Evolutionary conservation across 2,329 filamentous ascomycete species (phyloP).

Genomic region (Aspergillus ustus): DNA sequence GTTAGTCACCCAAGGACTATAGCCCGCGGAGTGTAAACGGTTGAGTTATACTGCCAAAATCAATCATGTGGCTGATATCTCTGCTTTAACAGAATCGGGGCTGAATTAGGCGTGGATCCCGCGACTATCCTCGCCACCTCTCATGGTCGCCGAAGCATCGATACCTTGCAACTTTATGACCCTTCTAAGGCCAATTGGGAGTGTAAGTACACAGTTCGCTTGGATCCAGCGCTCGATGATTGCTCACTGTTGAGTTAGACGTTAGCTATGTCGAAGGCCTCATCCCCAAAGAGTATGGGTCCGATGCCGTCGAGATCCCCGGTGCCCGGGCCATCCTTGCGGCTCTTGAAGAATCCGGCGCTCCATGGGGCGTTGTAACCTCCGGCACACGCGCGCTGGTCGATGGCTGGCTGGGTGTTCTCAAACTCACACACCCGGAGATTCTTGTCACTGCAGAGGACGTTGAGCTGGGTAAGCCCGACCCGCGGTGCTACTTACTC

Average conservation of each 20-base stretch:
- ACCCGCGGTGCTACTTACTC: constrained; percentile 74
- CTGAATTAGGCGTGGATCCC: constrained; percentile 83
- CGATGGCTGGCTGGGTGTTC: constrained; percentile 71
- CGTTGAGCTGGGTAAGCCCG: constrained; percentile 75
- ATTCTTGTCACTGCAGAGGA: constrained; percentile 77
- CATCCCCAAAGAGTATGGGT: constrained; percentile 76
- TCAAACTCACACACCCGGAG: constrained; percentile 67
- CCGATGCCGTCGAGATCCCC: constrained; percentile 82
- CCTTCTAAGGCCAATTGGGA: constrained; percentile 91
- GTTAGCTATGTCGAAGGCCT: constrained; percentile 76
- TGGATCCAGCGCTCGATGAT: not conserved
- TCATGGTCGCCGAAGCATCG: constrained; percentile 88
- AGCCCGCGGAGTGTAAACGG: not conserved
- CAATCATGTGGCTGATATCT: not conserved
- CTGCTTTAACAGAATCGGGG: constrained; percentile 55
- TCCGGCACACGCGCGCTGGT: constrained; percentile 71
- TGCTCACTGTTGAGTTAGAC: constrained; percentile 56
- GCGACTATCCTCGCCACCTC: constrained; percentile 85
- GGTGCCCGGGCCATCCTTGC: constrained; percentile 75
- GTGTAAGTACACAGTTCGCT: constrained; percentile 62
- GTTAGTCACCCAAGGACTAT: constrained; percentile 45
- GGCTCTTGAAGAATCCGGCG: constrained; percentile 63
- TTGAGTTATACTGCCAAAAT: not conserved
- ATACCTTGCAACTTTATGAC: constrained; percentile 77
- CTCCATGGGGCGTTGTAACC: constrained; percentile 83